Conservation (phyloP, 1,284 basidiomycete genomes). For the Omphalotus olearius region DNA sequence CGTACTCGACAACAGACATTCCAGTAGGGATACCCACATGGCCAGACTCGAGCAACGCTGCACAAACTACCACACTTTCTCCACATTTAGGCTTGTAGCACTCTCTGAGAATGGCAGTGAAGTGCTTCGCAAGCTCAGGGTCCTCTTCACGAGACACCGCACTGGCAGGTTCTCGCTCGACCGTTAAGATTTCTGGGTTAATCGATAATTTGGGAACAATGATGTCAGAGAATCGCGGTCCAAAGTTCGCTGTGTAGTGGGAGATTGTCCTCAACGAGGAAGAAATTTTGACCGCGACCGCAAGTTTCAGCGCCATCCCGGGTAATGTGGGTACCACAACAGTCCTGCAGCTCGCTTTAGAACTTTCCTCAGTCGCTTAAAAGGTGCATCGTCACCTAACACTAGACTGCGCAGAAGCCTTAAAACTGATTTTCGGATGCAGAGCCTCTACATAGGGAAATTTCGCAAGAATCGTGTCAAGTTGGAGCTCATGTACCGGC, state of each 20-base stretch:
- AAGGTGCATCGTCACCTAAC: conserved; percentile 32
- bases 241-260: conserved; percentile 50
- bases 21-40: conserved; percentile 33
- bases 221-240: conserved; percentile 44
- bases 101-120: conserved; percentile 41
- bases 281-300: conserved; percentile 49
- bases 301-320: conserved; percentile 40
- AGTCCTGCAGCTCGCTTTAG: conserved; percentile 29
- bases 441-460: conserved; percentile 37
- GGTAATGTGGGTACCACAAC: conserved; percentile 37
- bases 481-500: conserved; percentile 49
- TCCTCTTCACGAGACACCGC: conserved; percentile 35
- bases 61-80: conserved; percentile 41
- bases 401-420: conserved; percentile 42
- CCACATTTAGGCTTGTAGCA: conserved; percentile 31
- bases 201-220: conserved; percentile 41
- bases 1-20: conserved; percentile 38
- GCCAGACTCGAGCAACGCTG: conserved; percentile 43
- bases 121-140: conserved; percentile 44
- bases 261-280: conserved; percentile 50
- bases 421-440: conserved; percentile 31
- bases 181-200: conserved; percentile 32
- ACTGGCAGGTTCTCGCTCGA: conserved; percentile 43
- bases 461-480: conserved; percentile 35
- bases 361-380: background rate